Evolutionary conservation across 2,329 filamentous ascomycete species (phyloP), one percentile per base, ranked within the genome.

Genomic region (Clonostachys solani): DNA sequence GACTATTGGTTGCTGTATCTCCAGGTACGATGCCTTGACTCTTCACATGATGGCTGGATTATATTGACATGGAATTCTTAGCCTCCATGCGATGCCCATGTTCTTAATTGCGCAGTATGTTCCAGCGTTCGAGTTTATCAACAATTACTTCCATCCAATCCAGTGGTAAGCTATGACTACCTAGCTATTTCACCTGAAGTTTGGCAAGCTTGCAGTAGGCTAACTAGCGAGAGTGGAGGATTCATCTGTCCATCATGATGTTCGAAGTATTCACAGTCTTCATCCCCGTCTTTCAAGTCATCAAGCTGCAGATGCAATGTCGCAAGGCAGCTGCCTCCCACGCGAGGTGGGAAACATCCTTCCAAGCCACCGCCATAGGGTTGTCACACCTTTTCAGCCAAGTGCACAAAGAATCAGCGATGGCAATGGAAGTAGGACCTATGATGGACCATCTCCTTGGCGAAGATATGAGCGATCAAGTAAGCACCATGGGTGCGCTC

Each of bases 41-140:
- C 23, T 29, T 29, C 9, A 9, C 23, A 29, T 29, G 8, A 4
- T 29, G 23, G 4, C 23, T 29, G 23, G 23, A 10, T 29, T 29
- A 29, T 29, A 29, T 29, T 29, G 23, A 29, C 23, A 16, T 33
- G 23, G 77, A 73, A n/a, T 37, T 12, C 18, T 29, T 29, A 29
- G 80, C 47, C 72, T 87, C 16, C 81, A 78, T 47, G 82, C 82
- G 18, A 79, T 82, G 10, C 84, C 84, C 0, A 74, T 87, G 67
- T 87, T 83, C 83, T 73, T 87, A 35, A 63, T 83, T 19, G 83
- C 80, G 46, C 65, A 81, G 12, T 73, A 78, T 49, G 70, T 71
- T 5, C 73, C 77, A 6, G 68, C 54, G 9, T 76, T 84, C 67
- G 67, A 62, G 3, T 57, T 64, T 0, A 62, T 84, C 47, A 83